phyloP scores from a whole-genome alignment of 1,284 basidiomycete genomes.

The Fomitopsis betulina region DNA sequence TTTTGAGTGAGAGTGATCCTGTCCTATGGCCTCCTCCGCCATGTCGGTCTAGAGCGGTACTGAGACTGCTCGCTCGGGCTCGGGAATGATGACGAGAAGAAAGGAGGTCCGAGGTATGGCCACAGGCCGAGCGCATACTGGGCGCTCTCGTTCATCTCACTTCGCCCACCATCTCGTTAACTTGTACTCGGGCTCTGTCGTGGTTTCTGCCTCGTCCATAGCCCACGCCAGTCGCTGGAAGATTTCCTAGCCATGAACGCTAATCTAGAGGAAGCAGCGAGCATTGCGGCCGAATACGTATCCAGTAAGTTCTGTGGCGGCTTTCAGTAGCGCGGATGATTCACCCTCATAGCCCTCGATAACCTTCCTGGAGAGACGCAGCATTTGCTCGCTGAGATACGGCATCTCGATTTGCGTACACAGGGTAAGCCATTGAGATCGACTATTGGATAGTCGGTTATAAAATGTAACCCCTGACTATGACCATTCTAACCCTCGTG shows the following conservation, averaged over 20 bases:
- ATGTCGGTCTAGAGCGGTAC: background rate
- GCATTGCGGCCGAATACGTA: slow-evolving; percentile 66
- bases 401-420: slow-evolving; percentile 47
- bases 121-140: background rate
- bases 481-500: background rate
- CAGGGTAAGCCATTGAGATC: slow-evolving; percentile 36
- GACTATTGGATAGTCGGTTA: background rate
- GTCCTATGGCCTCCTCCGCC: background rate
- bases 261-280: slow-evolving; percentile 65
- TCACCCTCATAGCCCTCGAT: slow-evolving; percentile 51
- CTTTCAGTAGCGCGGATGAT: background rate
- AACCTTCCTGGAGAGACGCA: slow-evolving; percentile 73
- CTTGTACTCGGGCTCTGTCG: no score
- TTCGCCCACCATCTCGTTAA: no score
- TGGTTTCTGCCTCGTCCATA: no score
- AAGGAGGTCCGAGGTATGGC: background rate
- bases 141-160: no score
- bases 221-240: no score
- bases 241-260: slow-evolving; percentile 15
- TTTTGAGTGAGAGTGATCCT: background rate
- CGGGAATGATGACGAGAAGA: background rate
- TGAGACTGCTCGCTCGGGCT: background rate
- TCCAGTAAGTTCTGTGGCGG: slow-evolving; percentile 45
- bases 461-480: background rate
- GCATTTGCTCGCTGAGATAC: slow-evolving; percentile 69